Percentiles rank a stretch among this genome's conserved stretches.
phyloP scores from a whole-genome alignment of 2,329 filamentous ascomycete species.

The Fusarium fujikuroi region DNA sequence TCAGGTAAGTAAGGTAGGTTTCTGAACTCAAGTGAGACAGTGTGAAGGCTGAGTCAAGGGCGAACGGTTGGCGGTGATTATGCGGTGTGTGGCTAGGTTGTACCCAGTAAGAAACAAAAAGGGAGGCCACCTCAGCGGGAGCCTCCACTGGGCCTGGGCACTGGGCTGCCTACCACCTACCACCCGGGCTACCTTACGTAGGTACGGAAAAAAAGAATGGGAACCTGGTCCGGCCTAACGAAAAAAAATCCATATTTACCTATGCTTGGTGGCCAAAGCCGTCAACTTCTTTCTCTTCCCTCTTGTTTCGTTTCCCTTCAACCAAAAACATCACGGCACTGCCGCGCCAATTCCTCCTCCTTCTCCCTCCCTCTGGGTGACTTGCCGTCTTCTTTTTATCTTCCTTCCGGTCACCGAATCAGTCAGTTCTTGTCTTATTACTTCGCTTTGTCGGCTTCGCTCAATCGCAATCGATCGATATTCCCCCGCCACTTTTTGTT shows the following conservation, averaged over 20 bases:
- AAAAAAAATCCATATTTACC: slow-evolving; percentile 42
- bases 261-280: slow-evolving; percentile 32
- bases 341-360: slow-evolving; percentile 56
- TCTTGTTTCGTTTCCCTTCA: slow-evolving; percentile 41
- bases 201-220: slow-evolving; percentile 10
- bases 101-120: slow-evolving; percentile 16
- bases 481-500: slow-evolving; percentile 31
- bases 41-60: slow-evolving; percentile 32
- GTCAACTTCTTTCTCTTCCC: slow-evolving; percentile 34
- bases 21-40: slow-evolving; percentile 11
- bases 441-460: slow-evolving; percentile 35
- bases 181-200: neutral
- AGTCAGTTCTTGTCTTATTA: slow-evolving; percentile 50
- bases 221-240: slow-evolving; percentile 3
- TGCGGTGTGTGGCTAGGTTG: slow-evolving; percentile 28
- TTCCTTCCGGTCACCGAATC: slow-evolving; percentile 46
- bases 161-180: neutral
- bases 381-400: slow-evolving; percentile 52
- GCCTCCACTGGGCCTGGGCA: slow-evolving; percentile 3
- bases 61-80: slow-evolving; percentile 3
- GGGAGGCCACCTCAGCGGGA: slow-evolving; percentile 7
- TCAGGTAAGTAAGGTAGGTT: neutral
- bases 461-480: slow-evolving; percentile 40
- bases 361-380: slow-evolving; percentile 51
- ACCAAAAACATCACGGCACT: slow-evolving; percentile 54